Evolutionary conservation across 352 stramenopile genomes (phyloP).

Genomic region (Aphanomyces cochlioides): DNA sequence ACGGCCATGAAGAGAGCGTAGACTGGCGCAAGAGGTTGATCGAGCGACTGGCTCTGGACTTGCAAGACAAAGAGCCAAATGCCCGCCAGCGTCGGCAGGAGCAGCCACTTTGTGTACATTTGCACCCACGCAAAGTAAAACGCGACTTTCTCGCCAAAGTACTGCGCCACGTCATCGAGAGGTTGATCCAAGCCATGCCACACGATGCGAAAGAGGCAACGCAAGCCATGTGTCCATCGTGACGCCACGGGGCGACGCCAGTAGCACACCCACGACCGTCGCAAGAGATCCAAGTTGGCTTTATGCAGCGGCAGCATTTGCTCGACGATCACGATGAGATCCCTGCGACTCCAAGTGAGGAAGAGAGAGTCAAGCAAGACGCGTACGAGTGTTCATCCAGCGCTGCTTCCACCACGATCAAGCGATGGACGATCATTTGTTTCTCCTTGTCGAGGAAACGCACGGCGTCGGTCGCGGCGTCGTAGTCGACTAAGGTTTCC

Average conservation of each 20-base stretch:
- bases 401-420: constrained; percentile 55
- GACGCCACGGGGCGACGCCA: constrained; percentile 40
- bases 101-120: constrained; percentile 88
- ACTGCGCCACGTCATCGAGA: constrained; percentile 81
- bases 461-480: constrained; percentile 38
- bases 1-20: constrained; percentile 89
- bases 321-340: constrained; percentile 39
- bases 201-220: constrained; percentile 32
- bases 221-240: not conserved
- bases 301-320: constrained; percentile 89
- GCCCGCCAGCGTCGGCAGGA: constrained; percentile 71
- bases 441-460: constrained; percentile 79
- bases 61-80: constrained; percentile 67
- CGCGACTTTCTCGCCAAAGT: constrained; percentile 87
- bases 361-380: not conserved
- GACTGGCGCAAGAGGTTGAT: constrained; percentile 68
- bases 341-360: not conserved
- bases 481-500: constrained; percentile 63
- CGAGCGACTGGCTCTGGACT: constrained; percentile 55
- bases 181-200: constrained; percentile 58
- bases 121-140: constrained; percentile 93
- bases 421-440: constrained; percentile 66
- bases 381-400: constrained; percentile 49
- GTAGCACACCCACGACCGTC: constrained; percentile 75
- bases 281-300: constrained; percentile 56